phyloP scores from a whole-genome alignment of 2,329 filamentous ascomycete species.

The Penicillium sp. region DNA sequence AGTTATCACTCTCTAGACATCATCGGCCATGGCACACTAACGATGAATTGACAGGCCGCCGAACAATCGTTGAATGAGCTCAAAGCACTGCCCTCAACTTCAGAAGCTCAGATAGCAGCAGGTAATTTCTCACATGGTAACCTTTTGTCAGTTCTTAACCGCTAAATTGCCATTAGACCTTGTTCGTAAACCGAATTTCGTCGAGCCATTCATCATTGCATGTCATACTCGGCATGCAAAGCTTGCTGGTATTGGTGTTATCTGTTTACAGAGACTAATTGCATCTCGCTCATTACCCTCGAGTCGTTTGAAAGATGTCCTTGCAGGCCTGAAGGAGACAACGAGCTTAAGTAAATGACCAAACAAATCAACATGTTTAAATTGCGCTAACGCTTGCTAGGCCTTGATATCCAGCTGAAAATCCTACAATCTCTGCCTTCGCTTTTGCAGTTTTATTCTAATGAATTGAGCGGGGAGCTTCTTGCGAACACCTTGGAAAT shows the following conservation, averaged over 20 bases:
- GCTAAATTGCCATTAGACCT: constrained; percentile 62
- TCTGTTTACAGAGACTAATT: constrained; percentile 84
- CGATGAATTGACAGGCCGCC: constrained; percentile 62
- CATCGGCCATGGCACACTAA: constrained; percentile 21
- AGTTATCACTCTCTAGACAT: constrained; percentile 15
- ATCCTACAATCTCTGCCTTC: constrained; percentile 90
- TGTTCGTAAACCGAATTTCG: constrained; percentile 74
- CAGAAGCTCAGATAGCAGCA: constrained; percentile 71
- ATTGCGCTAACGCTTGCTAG: constrained; percentile 37
- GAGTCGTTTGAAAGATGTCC: constrained; percentile 76
- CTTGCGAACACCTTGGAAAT: constrained; percentile 82
- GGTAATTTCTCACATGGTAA: constrained; percentile 47
- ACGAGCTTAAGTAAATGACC: constrained; percentile 61
- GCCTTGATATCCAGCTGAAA: constrained; percentile 89
- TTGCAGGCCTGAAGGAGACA: constrained; percentile 84
- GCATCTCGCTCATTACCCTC: constrained; percentile 76
- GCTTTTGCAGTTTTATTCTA: constrained; percentile 83
- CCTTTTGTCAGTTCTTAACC: not conserved
- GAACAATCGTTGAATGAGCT: constrained; percentile 92
- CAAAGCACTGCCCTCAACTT: constrained; percentile 69
- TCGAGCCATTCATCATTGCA: constrained; percentile 90
- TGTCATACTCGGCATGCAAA: constrained; percentile 88
- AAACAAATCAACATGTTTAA: not conserved
- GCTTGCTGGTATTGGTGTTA: constrained; percentile 81
- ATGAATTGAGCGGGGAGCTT: constrained; percentile 74